These are phyloP conservation scores for Heterobasidion irregulare DNA, from an alignment of 1,284 basidiomycete genomes.

Conservation along the genomic window DNA sequence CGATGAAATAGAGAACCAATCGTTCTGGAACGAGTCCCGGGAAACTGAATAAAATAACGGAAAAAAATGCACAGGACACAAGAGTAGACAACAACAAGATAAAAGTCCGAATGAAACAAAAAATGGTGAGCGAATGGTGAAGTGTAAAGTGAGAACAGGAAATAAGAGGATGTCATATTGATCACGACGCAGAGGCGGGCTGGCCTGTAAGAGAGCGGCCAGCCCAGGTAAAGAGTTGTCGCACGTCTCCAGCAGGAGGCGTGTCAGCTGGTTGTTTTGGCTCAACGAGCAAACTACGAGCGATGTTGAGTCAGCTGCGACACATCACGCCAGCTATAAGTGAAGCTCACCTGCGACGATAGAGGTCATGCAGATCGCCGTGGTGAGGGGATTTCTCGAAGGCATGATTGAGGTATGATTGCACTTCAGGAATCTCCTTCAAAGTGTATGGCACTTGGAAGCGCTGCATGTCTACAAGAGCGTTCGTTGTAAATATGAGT, in stretches of 20 bases:
- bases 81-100: slow-evolving; percentile 14
- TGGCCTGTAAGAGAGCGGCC: slow-evolving; percentile 39
- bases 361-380: slow-evolving; percentile 73
- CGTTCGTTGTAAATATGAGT: neutral
- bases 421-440: slow-evolving; percentile 78
- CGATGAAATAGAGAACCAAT: slow-evolving; percentile 6
- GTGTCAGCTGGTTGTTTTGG: slow-evolving; percentile 70
- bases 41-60: slow-evolving; percentile 3
- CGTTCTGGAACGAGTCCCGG: slow-evolving; percentile 8
- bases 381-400: slow-evolving; percentile 68
- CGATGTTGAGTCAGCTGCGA: slow-evolving; percentile 4
- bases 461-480: slow-evolving; percentile 72
- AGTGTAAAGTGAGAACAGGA: slow-evolving; percentile 2
- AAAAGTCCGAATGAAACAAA: slow-evolving; percentile 2
- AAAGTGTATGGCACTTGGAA: slow-evolving; percentile 86
- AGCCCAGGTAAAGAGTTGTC: slow-evolving; percentile 71
- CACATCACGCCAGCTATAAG: slow-evolving; percentile 3
- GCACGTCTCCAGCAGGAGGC: slow-evolving; percentile 57
- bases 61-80: slow-evolving; percentile 13
- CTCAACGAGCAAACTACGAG: slow-evolving; percentile 65
- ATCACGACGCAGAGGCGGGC: slow-evolving; percentile 14
- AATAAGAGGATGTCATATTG: slow-evolving; percentile 1
- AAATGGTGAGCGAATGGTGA: slow-evolving; percentile 12
- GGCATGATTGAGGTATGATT: slow-evolving; percentile 64
- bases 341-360: slow-evolving; percentile 60